Evolutionary conservation across 768 basidiomycete species (phyloP), one percentile per base, ranked within the genome.

Genomic region (Russula dissimulans): DNA sequence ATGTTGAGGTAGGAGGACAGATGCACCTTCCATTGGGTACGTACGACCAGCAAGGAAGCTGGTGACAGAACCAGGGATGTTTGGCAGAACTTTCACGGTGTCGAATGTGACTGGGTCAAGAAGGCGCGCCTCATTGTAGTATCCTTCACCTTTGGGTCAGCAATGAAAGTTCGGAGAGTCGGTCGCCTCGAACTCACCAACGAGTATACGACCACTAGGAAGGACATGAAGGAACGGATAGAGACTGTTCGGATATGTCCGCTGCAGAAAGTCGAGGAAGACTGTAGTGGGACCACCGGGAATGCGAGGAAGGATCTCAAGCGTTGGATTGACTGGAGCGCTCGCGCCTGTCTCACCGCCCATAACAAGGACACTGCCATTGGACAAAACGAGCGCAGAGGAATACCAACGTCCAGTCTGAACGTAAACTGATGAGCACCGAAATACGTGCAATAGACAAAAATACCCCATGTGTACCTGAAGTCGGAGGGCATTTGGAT

Each of bases 61-160:
- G 61, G 81, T 83, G 48, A 91, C 89, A 0, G 84, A 76, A 0
- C 84, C 88, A 0, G 89, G 89, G 63, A 87, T 82, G 65, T 89
- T 88, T 15, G 89, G 89, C 5, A 90, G 71, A 7, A 74, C 71
- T 5, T 71, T 71, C 56, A 83, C 70, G 0, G 89, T 90, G 22
- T 76, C 71, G 63, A 91, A 89, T 1, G 80, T 86, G 11, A 69
- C 74, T 0, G 85, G 82, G 59, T 91, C 79, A 31, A 91, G 74
- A 61, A 91, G 81, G 15, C 89, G 83, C 0, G 89, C 89, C 70
- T 91, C 86, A 62, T 91, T 91, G 73, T 83, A 90, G 67, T 91
- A 90, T 0, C 77, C 87, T 89, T 60, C 8, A 17, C 41, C 15
- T 31, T 32, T 53, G 38, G 4, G 29, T 59, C 31, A 54, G 45